Evolutionary conservation across 345 rosid species (phyloP).

Genomic region (Syzygium jambos): DNA sequence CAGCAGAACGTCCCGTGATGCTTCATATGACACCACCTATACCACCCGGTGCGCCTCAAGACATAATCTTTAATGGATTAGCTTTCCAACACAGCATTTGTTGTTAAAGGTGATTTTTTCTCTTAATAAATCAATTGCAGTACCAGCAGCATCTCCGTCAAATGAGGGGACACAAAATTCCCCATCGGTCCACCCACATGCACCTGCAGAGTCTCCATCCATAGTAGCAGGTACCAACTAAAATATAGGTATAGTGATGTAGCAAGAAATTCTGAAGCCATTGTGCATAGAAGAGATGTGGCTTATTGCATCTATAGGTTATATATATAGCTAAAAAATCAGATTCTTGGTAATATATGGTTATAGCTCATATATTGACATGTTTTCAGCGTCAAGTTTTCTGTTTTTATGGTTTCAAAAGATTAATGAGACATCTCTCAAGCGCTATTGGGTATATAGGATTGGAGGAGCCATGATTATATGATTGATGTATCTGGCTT

Average conservation of each 20-base stretch:
- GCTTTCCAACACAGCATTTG: not conserved
- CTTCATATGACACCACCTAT: not conserved
- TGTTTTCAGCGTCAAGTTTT: not conserved
- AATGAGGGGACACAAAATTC: slow-evolving; percentile 17
- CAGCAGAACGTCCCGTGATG: not conserved
- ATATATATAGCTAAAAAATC: not conserved
- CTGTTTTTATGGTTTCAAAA: not conserved
- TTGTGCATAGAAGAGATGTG: not conserved
- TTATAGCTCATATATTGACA: not conserved
- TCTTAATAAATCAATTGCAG: not conserved
- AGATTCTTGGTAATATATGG: not conserved
- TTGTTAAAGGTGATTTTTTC: not conserved
- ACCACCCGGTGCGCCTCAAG: not conserved
- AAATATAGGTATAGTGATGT: not conserved
- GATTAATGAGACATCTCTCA: not conserved
- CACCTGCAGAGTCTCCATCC: slow-evolving; percentile 37
- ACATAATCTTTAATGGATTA: not conserved
- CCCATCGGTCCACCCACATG: slow-evolving; percentile 23
- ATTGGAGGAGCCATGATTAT: not conserved
- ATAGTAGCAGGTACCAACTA: slow-evolving; percentile 34
- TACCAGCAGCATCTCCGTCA: slow-evolving; percentile 36
- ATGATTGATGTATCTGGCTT: not conserved
- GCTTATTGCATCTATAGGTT: not conserved
- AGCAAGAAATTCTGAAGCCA: not conserved
- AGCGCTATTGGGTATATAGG: not conserved